Evolutionary conservation across 2,329 filamentous ascomycete genomes (phyloP), one percentile per base, ranked within the genome.

Genomic region (Penicillium sp.): DNA sequence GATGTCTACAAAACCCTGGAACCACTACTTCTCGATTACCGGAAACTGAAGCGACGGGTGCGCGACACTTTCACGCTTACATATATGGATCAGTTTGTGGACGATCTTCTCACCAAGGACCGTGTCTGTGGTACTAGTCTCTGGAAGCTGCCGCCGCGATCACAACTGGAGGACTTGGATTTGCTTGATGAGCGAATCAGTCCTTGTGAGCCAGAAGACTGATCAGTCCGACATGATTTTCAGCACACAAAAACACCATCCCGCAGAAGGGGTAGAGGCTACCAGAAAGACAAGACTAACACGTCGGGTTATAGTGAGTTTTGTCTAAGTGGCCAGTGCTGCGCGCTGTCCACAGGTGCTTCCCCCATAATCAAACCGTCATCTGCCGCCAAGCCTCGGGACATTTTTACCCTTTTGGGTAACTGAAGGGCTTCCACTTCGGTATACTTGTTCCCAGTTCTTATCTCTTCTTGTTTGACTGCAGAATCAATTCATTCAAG

Each of bases 101-200:
- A 99, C 73, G 92, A 97, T 60, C 76, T 99, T 63, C 79, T 99
- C 61, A 89, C 85, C 0, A 96, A 96, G 76, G 91, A 95, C 56
- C 83, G 94, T 51, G 88, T 97, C 0, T 97, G 93, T 71, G 93
- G 87, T 38, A 97, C 94, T 3, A 95, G 88, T 70, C 72, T 99
- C 65, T 95, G 91, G 87, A 96, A 96, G 78, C 83, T 99, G 81
- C 90, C 92, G 4, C 86, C 86, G 58, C 82, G 94, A 65, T 86
- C 89, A 63, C 83, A 90, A 50, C 72, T 99, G 62, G 94, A 99
- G 77, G 94, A 99, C 72, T 71, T 96, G 72, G 94, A 96, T 64
- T 76, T 92, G 68, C 70, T 99, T 68, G 93, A 97, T 70, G 89
- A 92, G 49, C 84, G 93, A 63, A 84, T 91, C 36, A 97, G 92